Evolutionary conservation across 371 early-diverging fungal genomes (phyloP), one percentile per base, ranked within the genome.

Genomic region (Mucor indicus): DNA sequence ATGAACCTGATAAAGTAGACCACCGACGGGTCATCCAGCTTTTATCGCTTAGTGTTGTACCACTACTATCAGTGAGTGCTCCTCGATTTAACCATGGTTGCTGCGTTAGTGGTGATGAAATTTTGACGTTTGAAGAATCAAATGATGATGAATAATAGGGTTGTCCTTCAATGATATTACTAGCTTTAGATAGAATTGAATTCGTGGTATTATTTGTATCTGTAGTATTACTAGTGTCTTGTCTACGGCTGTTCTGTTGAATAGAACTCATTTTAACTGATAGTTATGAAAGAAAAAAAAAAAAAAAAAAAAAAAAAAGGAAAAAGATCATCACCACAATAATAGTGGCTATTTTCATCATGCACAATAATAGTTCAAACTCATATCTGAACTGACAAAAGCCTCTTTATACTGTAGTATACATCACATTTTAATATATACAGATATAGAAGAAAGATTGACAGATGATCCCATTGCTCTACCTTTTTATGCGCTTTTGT

Each of bases 21-120:
- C 57, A 57, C 2, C 57, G 48, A 36, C 32, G 55, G 11, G 39
- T 47, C 16, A 48, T 30, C 55, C 50, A 50, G 19, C 50, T 49
- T 19, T 41, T 41, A 4, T 33, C 15, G 25, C 50, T 49, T n/a
- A n/a, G n/a, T 2, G 32, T 25, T 13, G 40, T 39, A 16, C 38
- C 32, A 29, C 38, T 29, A 7, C 36, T 20, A 17, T 38, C 13
- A 6, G 8, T 12, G 5, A 17, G 12, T 1, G 12, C 27, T 3
- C 35, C 50, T 27, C 35, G 20, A 3, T 24, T 7, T n/a, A 10
- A 3, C 43, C 42, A 50, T 11, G 44, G 24, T 42, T 23, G 35
- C 20, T 29, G 42, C 22, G 44, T 19, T 10, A 42, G 16, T 16
- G 51, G 51, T 12, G 50, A 42, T 0, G 50, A 50, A 27, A 35